Evolutionary conservation across 441 rosid species (phyloP).

Genomic region (Adansonia madagascariensis): DNA sequence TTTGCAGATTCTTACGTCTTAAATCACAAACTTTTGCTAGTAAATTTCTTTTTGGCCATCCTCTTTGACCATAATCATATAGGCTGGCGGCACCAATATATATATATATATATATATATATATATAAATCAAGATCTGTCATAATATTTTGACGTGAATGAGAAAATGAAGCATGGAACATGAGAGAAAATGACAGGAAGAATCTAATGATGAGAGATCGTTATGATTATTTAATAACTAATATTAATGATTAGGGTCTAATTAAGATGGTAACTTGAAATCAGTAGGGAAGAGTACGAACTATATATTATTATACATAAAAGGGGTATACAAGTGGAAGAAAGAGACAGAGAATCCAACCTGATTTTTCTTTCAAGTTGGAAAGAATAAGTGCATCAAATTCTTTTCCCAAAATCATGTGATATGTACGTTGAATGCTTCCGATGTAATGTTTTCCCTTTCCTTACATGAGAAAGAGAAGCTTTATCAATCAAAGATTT

Average conservation of each 20-base stretch:
- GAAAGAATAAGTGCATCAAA: not conserved
- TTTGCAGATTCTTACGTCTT: too few species aligned
- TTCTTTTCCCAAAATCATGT: conserved; percentile 16
- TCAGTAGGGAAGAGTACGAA: not conserved
- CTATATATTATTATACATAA: too few species aligned
- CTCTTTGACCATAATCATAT: not conserved
- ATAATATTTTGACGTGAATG: not conserved
- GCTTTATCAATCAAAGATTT: not conserved
- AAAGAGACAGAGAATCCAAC: conserved; percentile 28
- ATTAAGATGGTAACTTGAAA: not conserved
- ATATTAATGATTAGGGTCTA: not conserved
- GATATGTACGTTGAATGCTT: conserved; percentile 26
- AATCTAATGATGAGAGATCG: conserved; percentile 21
- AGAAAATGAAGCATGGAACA: conserved; percentile 21
- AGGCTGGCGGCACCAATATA: not conserved
- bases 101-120: too few species aligned
- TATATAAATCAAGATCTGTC: not conserved
- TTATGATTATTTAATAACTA: not conserved
- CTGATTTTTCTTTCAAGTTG: conserved; percentile 30
- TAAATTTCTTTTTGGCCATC: not conserved
- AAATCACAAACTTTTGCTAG: too few species aligned
- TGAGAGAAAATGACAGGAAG: conserved; percentile 24
- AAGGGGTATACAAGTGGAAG: conserved; percentile 10
- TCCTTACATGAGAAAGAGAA: not conserved
- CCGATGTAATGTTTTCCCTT: not conserved